Evolutionary conservation across 1,284 basidiomycete species (phyloP).

Genomic region (Xerocomus nothofagi): DNA sequence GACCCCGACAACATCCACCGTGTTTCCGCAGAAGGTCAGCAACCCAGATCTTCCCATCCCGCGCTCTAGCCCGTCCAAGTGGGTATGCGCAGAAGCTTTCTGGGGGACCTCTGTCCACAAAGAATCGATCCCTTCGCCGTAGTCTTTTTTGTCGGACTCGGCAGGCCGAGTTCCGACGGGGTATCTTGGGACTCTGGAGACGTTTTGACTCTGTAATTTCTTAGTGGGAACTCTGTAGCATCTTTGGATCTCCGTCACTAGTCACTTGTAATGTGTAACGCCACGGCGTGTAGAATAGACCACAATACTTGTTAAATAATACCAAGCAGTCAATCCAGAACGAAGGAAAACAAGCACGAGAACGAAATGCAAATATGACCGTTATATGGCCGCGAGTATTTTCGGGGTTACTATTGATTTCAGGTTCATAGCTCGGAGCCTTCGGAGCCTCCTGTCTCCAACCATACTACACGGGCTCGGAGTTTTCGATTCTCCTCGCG

Average conservation of each 20-base stretch:
- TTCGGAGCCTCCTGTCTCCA: slow-evolving; percentile 39
- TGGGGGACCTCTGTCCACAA: slow-evolving; percentile 27
- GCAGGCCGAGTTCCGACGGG: slow-evolving; percentile 7
- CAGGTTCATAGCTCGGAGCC: slow-evolving; percentile 34
- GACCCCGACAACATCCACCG: slow-evolving; percentile 1
- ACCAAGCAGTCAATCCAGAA: slow-evolving; percentile 15
- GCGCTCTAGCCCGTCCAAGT: slow-evolving; percentile 48
- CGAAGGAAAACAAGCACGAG: slow-evolving; percentile 1
- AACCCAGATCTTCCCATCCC: slow-evolving; percentile 60
- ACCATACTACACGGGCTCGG: slow-evolving; percentile 32
- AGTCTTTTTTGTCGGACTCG: slow-evolving; percentile 3
- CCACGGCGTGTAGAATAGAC: slow-evolving; percentile 3
- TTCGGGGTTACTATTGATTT: slow-evolving; percentile 5
- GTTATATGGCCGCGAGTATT: slow-evolving; percentile 11
- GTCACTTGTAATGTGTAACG: slow-evolving; percentile 2
- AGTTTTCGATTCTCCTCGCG: slow-evolving; percentile 40
- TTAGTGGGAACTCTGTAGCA: not conserved
- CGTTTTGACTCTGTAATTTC: not conserved
- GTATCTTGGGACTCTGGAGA: not conserved
- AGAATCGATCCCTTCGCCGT: slow-evolving; percentile 10
- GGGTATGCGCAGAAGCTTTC: slow-evolving; percentile 52
- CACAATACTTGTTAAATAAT: slow-evolving; percentile 12
- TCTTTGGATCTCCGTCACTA: slow-evolving; percentile 21
- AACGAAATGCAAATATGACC: slow-evolving; percentile 9
- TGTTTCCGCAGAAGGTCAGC: slow-evolving; percentile 44